Evolutionary conservation across 1,284 basidiomycete genomes (phyloP).

Genomic region (Lentinula novae-zelandiae): DNA sequence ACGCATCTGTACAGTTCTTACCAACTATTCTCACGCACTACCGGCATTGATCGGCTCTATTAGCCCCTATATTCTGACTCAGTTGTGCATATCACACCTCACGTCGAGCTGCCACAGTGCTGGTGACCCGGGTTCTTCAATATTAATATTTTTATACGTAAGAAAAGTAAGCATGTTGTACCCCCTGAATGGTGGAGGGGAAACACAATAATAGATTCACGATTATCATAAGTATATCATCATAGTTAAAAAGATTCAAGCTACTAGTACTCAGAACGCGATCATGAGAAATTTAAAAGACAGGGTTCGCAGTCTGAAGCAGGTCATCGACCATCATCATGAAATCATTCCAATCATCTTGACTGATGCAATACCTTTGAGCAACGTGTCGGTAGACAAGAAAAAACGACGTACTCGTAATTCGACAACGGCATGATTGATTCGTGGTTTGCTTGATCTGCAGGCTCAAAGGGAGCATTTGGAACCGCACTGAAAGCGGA

Average conservation of each 20-base stretch:
- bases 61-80: too few species aligned
- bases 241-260: too few species aligned
- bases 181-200: too few species aligned
- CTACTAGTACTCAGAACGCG: too few species aligned
- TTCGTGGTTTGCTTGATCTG: neutral
- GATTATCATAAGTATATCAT: too few species aligned
- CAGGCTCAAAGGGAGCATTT: neutral
- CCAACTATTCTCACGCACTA: neutral
- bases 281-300: neutral
- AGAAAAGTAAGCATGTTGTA: too few species aligned
- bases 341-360: conserved; percentile 6
- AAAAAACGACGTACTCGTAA: neutral
- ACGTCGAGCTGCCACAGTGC: too few species aligned
- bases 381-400: neutral
- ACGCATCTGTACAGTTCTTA: neutral
- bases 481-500: neutral
- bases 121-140: too few species aligned
- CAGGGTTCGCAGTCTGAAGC: neutral
- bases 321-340: conserved; percentile 4
- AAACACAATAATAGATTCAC: too few species aligned
- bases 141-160: too few species aligned
- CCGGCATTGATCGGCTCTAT: neutral
- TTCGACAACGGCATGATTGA: neutral
- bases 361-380: neutral
- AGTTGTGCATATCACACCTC: too few species aligned